Evolutionary conservation across 202 grass and related monocot genomes (phyloP).

Genomic region (Elaeis oleifera): DNA sequence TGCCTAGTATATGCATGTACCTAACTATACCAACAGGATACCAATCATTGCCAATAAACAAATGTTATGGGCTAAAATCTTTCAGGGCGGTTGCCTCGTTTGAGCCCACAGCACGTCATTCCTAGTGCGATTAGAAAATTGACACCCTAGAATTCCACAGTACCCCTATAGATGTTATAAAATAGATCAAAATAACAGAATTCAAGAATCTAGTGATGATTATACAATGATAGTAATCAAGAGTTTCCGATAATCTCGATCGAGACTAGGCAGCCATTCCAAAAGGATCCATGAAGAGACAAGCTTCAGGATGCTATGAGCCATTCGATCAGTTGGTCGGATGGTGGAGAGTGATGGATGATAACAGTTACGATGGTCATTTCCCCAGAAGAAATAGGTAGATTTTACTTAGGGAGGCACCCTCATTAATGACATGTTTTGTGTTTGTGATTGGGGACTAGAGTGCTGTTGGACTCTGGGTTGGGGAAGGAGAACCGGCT

Average conservation of each 20-base stretch:
- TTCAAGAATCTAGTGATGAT: not conserved
- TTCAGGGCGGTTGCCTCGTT: not conserved
- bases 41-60: slow-evolving; percentile 7
- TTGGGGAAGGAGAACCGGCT: too few species aligned
- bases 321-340: not conserved
- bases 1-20: too few species aligned
- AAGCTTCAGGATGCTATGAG: too few species aligned
- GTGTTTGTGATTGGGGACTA: too few species aligned
- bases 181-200: not conserved
- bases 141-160: not conserved
- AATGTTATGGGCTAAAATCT: not conserved
- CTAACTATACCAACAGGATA: not conserved
- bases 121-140: not conserved
- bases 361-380: not conserved
- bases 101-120: not conserved
- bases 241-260: not conserved
- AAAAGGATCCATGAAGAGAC: too few species aligned
- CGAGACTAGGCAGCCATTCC: not conserved
- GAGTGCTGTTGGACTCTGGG: too few species aligned
- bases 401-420: slow-evolving; percentile 11
- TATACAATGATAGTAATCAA: not conserved
- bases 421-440: not conserved
- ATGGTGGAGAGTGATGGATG: not conserved
- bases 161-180: not conserved
- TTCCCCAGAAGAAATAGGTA: slow-evolving; percentile 11